Evolutionary conservation across 371 early-diverging fungal species (phyloP).

Genomic region (Apophysomyces ossiformis): DNA sequence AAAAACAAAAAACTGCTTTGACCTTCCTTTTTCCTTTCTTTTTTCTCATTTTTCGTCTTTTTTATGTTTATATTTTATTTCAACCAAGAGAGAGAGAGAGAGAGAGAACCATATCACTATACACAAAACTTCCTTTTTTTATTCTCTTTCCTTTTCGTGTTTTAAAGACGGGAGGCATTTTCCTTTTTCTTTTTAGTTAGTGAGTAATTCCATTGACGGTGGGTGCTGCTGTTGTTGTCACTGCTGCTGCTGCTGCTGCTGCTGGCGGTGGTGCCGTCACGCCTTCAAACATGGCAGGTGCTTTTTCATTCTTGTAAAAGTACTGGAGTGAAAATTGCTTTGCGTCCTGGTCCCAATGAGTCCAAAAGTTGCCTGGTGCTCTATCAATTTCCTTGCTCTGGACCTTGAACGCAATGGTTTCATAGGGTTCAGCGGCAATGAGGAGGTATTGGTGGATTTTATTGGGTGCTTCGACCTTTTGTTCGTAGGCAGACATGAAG

Average conservation of each 20-base stretch:
- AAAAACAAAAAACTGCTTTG: no score
- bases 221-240: no score
- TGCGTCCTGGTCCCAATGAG: conserved; percentile 93
- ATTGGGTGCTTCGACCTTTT: conserved; percentile 89
- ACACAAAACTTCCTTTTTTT: no score
- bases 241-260: background rate
- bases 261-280: conserved; percentile 2
- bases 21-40: no score
- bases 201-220: no score
- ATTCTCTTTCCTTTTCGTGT: no score
- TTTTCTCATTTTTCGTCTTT: no score
- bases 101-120: no score
- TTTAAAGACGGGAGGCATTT: no score
- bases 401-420: conserved; percentile 94
- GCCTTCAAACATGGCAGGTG: conserved; percentile 14
- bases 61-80: no score
- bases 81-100: no score
- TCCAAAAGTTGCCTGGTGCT: conserved; percentile 85
- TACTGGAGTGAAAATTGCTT: conserved; percentile 91
- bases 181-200: no score
- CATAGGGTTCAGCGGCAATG: conserved; percentile 97
- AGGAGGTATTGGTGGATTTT: conserved; percentile 91
- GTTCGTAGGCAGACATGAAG: conserved; percentile 99
- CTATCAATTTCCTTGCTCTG: conserved; percentile 92
- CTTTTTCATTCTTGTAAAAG: conserved; percentile 58